Evolutionary conservation across 75 land plant genomes (phyloP), one percentile per base, ranked within the genome.

Genomic region (Isoetes taiwanensis): DNA sequence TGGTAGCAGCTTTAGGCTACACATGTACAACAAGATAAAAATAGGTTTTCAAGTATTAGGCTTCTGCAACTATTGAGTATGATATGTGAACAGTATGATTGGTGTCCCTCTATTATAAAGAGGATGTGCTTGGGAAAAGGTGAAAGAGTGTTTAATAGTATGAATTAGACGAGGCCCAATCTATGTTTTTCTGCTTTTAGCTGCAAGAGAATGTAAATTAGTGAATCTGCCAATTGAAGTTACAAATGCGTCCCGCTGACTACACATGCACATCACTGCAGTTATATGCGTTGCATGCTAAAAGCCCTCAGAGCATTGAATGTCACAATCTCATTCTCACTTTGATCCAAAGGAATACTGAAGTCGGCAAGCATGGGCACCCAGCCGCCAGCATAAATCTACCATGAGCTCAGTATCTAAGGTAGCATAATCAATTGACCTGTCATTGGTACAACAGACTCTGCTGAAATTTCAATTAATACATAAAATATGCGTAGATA

Each of bases 311-410:
- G 81, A 64, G 52, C 85, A 78, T 30, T 84, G 74, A 23, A 57
- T 43, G 78, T 78, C 30, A 66, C 72, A 17, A 64, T 43, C 54
- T 58, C 76, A 46, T 78, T 76, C 60, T 84, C 88, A 70, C 74
- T 78, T 48, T 81, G 84, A 58, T 82, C 88, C 57, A 84, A 74
- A 43, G 81, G 68, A 34, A 84, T 72, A 67, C 88, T 84, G 48
- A 84, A 84, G 48, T 84, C 88, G 67, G 88, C 88, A 32, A 84
- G 60, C 88, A 84, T 81, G 24, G 88, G 88, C 24, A 78, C 88
- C 88, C 88, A 84, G 62, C 78, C n/a, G n/a, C n/a, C n/a, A n/a
- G n/a, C n/a, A 77, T 53, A 67, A 70, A 62, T 84, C 88, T 53
- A 75, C 62, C 85, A 84, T 84, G 32, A 77, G 78, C 57, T 72